A percentile compares a stretch with the other conserved stretches of the same genome.
Conservation (phyloP, 306 rosid species). For the Cyclanthera cordifolia region DNA sequence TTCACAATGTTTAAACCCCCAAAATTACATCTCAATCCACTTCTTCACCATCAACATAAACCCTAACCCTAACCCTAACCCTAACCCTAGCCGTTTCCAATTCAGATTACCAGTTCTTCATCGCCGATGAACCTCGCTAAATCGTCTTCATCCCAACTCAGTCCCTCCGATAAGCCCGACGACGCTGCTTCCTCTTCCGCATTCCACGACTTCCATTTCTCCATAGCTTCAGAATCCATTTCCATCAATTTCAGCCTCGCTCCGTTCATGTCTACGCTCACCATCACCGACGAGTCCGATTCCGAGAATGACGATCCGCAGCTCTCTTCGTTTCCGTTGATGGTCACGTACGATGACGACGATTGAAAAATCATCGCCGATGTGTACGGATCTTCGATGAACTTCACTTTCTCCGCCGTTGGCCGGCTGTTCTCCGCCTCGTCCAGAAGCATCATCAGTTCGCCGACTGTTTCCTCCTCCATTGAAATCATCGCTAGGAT, state of each 20-base stretch:
- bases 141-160: slow-evolving; percentile 25
- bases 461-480: slow-evolving; percentile 15
- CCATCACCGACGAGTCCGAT: slow-evolving; percentile 56
- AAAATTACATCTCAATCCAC: neutral
- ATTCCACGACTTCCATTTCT: slow-evolving; percentile 5
- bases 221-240: neutral
- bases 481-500: slow-evolving; percentile 17
- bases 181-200: slow-evolving; percentile 7
- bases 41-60: neutral
- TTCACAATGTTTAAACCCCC: slow-evolving; percentile 11
- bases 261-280: slow-evolving; percentile 33
- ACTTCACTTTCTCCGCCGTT: slow-evolving; percentile 20
- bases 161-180: neutral
- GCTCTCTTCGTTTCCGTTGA: slow-evolving; percentile 68
- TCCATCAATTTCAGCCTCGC: neutral
- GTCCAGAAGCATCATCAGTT: slow-evolving; percentile 19
- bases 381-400: slow-evolving; percentile 39
- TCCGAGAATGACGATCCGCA: slow-evolving; percentile 73
- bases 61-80: neutral
- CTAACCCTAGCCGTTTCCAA: neutral
- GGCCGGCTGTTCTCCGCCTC: slow-evolving; percentile 1
- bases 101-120: slow-evolving; percentile 1
- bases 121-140: slow-evolving; percentile 34
- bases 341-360: slow-evolving; percentile 45
- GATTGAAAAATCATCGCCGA: slow-evolving; percentile 34